A percentile compares a stretch with the other conserved stretches of the same genome.
phyloP scores from a whole-genome alignment of 2,329 filamentous ascomycete species.

The Neopestalotiopsis sp. region DNA sequence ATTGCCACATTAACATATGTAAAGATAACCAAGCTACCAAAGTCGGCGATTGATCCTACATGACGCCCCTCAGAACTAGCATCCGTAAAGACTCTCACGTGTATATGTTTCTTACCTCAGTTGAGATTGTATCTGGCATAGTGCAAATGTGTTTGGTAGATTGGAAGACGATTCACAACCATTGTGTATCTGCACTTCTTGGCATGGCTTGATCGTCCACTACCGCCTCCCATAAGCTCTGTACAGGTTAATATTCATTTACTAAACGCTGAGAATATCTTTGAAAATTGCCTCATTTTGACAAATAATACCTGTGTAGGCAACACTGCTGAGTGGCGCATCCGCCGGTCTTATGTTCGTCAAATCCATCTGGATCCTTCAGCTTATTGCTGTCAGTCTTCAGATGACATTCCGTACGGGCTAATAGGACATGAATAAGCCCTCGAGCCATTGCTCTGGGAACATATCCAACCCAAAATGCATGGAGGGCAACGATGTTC shows the following conservation, averaged over 20 bases:
- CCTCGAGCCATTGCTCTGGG: neutral
- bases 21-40: too few species aligned
- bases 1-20: too few species aligned
- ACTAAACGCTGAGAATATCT: too few species aligned
- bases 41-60: too few species aligned
- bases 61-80: too few species aligned
- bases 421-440: neutral
- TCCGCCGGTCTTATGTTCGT: too few species aligned
- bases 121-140: neutral
- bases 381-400: neutral
- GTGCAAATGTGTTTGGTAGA: neutral
- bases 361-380: neutral
- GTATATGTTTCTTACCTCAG: neutral
- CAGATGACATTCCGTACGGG: neutral
- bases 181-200: neutral
- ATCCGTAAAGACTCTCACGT: neutral
- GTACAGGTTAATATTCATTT: neutral
- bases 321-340: too few species aligned
- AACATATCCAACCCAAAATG: neutral
- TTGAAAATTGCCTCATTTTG: too few species aligned
- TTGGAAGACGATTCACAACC: neutral
- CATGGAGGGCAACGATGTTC: neutral
- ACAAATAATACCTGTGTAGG: too few species aligned
- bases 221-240: neutral
- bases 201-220: neutral